Evolutionary conservation across 495 filamentous ascomycete species (phyloP).

Genomic region (Xylaria flabelliformis): DNA sequence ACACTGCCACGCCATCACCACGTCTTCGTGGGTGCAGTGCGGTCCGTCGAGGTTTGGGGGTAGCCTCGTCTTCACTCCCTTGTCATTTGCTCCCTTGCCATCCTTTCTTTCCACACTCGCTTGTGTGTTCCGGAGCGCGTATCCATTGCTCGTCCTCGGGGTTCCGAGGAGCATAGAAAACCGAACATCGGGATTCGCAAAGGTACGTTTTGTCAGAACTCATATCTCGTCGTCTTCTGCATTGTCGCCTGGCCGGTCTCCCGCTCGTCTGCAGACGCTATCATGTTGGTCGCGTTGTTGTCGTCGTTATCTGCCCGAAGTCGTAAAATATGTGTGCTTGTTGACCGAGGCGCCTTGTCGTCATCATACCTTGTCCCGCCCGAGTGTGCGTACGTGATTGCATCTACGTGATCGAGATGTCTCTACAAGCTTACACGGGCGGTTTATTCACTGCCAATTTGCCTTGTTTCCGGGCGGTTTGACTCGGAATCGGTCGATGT

Average conservation of each 20-base stretch:
- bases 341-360: conserved; percentile 13
- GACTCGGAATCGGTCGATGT: conserved; percentile 11
- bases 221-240: conserved; percentile 5
- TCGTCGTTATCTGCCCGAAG: conserved; percentile 3
- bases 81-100: background rate
- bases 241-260: background rate
- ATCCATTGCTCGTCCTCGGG: background rate
- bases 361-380: conserved; percentile 11
- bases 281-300: conserved; percentile 6
- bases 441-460: background rate
- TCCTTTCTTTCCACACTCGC: background rate
- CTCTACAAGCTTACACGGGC: background rate
- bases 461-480: background rate
- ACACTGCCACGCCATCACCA: conserved; percentile 8
- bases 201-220: conserved; percentile 11
- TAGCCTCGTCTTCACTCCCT: conserved; percentile 27
- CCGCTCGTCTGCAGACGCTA: background rate
- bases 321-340: conserved; percentile 24
- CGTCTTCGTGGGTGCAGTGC: conserved; percentile 23
- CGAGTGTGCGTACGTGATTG: conserved; percentile 23
- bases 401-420: conserved; percentile 17
- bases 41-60: conserved; percentile 22
- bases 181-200: conserved; percentile 3
- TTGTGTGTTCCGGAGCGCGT: background rate
- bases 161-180: background rate